Base-by-base conservation (phyloP, 2,329 filamentous ascomycete genomes). In the Botrytis squamosa region DNA sequence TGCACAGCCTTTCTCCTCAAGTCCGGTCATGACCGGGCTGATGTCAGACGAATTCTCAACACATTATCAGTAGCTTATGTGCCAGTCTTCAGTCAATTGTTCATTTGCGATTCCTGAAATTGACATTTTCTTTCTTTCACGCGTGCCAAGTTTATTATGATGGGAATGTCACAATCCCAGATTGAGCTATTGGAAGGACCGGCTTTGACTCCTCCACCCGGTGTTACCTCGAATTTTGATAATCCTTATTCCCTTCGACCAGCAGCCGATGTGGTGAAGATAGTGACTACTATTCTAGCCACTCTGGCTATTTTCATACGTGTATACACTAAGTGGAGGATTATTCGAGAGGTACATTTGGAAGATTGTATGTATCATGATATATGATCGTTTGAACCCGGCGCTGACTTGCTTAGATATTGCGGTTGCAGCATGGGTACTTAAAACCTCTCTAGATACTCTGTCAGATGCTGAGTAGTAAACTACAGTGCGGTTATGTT, bases 21-120 rank as follows among this genome's bases (percentile, higher is more conserved):
- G 46, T 68, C 65, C 46, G 65, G 65, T 12, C 64, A 68, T 68
- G 65, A 29, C 49, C 65, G 25, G 46, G 65, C 65, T 68, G 65
- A 68, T 68, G 65, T 68, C 65, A 68, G 65, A 55, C 46, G 14
- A 38, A 36, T 33, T 38, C 14, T 55, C 33, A 18, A 68, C 36
- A 68, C 42, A 52, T 68, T 68, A 68, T 68, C 46, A 42, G 9
- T 10, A 52, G 33, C 25, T n/a, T 40, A 68, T 68, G 25, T 22
- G 25, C 65, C 25, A 40, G 22, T 55, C 36, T 55, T 55, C 16
- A 55, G 40, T 42, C 16, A 14, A 20, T 12, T 55, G 2, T 55
- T 40, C 36, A 25, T 16, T 46, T 55, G 2, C 36, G 16, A 40
- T 25, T 29, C 25, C 2, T 29, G 14, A 68, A 68, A 29, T 29